Evolutionary conservation across 2,329 filamentous ascomycete genomes (phyloP).

Genomic region (Verticillium zaregamsianum): DNA sequence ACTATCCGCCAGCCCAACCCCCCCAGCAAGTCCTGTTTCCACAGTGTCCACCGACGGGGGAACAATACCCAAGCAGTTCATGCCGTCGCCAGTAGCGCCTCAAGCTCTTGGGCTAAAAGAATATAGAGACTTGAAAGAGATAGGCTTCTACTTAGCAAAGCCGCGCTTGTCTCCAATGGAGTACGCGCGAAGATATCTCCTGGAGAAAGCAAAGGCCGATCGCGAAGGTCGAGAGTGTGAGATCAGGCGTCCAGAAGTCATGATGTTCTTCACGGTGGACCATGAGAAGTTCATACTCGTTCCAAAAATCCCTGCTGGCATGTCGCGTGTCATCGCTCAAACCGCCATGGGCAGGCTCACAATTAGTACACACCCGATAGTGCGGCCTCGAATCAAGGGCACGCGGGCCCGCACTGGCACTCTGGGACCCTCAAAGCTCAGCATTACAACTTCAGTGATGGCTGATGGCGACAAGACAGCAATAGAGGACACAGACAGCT

Average conservation of each 20-base stretch:
- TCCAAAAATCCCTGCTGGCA: conserved; percentile 21
- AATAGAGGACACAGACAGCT: neutral
- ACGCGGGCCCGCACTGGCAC: neutral
- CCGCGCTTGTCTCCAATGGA: conserved; percentile 36
- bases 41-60: neutral
- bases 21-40: neutral
- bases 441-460: neutral
- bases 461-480: neutral
- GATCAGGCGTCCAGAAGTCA: conserved; percentile 22
- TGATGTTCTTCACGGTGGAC: conserved; percentile 27
- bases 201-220: conserved; percentile 25
- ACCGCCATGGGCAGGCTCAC: neutral
- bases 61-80: neutral
- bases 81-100: neutral
- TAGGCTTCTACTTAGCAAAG: conserved; percentile 9
- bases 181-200: conserved; percentile 28
- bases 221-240: conserved; percentile 20
- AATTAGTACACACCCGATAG: neutral
- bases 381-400: neutral
- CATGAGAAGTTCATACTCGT: conserved; percentile 32
- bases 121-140: neutral
- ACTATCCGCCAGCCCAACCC: neutral
- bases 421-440: neutral
- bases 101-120: neutral
- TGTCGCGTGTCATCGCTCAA: neutral